Conservation (phyloP, 2,329 filamentous ascomycete species). For the Aspergillus quadricinctus region DNA sequence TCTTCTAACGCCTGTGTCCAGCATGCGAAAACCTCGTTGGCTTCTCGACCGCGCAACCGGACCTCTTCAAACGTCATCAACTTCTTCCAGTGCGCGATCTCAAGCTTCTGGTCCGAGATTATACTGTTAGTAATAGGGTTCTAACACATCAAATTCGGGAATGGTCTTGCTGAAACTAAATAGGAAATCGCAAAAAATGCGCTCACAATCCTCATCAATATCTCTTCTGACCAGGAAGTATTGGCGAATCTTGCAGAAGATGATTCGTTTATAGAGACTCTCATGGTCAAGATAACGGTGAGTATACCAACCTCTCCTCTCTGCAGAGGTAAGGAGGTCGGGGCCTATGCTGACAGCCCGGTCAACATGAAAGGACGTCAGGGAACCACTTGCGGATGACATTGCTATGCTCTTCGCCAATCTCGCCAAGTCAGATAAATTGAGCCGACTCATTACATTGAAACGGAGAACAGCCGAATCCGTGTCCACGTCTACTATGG, state of each 20-base stretch:
- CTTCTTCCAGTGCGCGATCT: slow-evolving; percentile 78
- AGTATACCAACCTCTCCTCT: slow-evolving; percentile 47
- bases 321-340: neutral
- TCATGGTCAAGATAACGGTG: slow-evolving; percentile 71
- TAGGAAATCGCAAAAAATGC: slow-evolving; percentile 91
- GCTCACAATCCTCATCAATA: slow-evolving; percentile 69
- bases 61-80: slow-evolving; percentile 77
- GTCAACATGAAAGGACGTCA: slow-evolving; percentile 30
- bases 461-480: slow-evolving; percentile 64
- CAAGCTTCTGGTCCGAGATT: slow-evolving; percentile 80
- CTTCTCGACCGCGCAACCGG: slow-evolving; percentile 70
- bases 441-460: slow-evolving; percentile 65
- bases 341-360: slow-evolving; percentile 6
- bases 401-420: slow-evolving; percentile 92
- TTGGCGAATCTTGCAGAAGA: slow-evolving; percentile 70
- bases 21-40: slow-evolving; percentile 83
- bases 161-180: neutral
- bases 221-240: slow-evolving; percentile 79
- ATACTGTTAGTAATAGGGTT: slow-evolving; percentile 56
- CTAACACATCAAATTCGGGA: neutral
- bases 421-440: slow-evolving; percentile 70
- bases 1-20: slow-evolving; percentile 24
- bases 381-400: slow-evolving; percentile 78
- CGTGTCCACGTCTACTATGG: slow-evolving; percentile 67
- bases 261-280: slow-evolving; percentile 70